Evolutionary conservation across 2,329 filamentous ascomycete genomes (phyloP), one percentile per base, ranked within the genome.

Genomic region (Paraphaeosphaeria minitans): DNA sequence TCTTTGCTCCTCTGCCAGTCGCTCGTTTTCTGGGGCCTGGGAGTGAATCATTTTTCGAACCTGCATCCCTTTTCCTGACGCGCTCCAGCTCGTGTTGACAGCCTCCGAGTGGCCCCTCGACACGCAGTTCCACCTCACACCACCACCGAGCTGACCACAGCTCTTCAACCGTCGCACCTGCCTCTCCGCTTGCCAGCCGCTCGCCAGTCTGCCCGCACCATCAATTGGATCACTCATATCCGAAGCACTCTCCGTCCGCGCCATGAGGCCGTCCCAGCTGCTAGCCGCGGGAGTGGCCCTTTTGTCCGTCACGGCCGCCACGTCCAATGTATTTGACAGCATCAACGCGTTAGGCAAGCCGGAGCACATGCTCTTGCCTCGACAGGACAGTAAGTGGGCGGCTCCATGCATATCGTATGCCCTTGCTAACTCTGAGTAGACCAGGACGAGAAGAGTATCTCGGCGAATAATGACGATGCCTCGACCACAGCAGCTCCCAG

Each of bases 221-320:
- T 52, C 56, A 41, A 55, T 50, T 55, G 49, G 35, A 50, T 37
- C 53, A 39, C 24, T 24, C 52, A 27, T 24, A 27, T 24, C 46
- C 39, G 9, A 14, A 47, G 27, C n/a, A 24, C 8, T 45, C 29
- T 43, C 13, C 45, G 35, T n/a, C 19, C 21, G 13, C 56, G 60
- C 61, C 29, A 78, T 78, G 76, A 73, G 71, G 69, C 73, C 75
- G 19, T 69, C 73, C 46, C 76, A 77, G 68, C 59, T 78, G 56
- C 68, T 78, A 61, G 74, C 73, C 57, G 72, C 73, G 62, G 66
- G 71, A 24, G 57, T 77, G 64, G 73, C 75, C 60, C 64, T 78
- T 61, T 76, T 75, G 45, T 75, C 75, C 19, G 66, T 72, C 24
- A 67, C 75, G 24, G 67, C 70, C 13, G 75, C 75, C 42, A 71